A percentile compares a stretch with the other conserved stretches of the same genome.
Conservation (phyloP, 75 land plant species). For the Picea glauca region DNA sequence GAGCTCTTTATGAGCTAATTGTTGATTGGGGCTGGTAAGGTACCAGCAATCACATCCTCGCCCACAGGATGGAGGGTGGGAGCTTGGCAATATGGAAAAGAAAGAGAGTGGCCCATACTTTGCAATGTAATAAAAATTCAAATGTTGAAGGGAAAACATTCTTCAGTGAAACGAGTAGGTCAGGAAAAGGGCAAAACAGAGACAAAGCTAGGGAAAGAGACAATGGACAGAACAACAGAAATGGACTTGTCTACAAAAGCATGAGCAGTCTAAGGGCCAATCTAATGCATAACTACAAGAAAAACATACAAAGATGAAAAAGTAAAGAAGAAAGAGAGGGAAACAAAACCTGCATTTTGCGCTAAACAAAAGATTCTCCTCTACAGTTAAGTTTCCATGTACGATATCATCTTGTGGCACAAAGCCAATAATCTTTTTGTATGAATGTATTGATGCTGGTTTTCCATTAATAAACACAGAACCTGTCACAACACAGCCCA, state of each 20-base stretch:
- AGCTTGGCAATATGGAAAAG: too few relatives aligned
- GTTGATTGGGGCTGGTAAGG: too few relatives aligned
- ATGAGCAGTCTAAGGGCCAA: background rate
- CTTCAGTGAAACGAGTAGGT: background rate
- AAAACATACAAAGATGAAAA: background rate
- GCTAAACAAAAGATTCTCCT: constrained; percentile 93
- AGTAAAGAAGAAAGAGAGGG: background rate
- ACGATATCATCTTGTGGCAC: constrained; percentile 99
- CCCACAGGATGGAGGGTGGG: too few relatives aligned
- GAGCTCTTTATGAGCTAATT: too few relatives aligned
- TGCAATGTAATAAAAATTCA: background rate
- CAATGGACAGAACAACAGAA: background rate
- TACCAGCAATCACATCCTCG: too few relatives aligned
- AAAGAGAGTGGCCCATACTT: background rate
- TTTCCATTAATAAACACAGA: constrained; percentile 77
- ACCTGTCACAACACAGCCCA: constrained; percentile 60
- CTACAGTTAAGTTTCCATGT: constrained; percentile 94
- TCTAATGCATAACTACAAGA: background rate
- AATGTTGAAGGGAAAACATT: background rate
- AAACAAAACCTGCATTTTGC: constrained; percentile 80
- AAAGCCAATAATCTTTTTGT: constrained; percentile 91
- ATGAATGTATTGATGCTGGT: constrained; percentile 64
- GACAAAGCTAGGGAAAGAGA: background rate
- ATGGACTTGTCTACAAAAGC: background rate
- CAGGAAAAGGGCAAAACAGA: too few relatives aligned